Percentiles rank a stretch among this genome's conserved stretches.
These are phyloP conservation scores for Cryptomeria japonica DNA, from an alignment of 75 land plant species.

Conservation along the genomic window DNA sequence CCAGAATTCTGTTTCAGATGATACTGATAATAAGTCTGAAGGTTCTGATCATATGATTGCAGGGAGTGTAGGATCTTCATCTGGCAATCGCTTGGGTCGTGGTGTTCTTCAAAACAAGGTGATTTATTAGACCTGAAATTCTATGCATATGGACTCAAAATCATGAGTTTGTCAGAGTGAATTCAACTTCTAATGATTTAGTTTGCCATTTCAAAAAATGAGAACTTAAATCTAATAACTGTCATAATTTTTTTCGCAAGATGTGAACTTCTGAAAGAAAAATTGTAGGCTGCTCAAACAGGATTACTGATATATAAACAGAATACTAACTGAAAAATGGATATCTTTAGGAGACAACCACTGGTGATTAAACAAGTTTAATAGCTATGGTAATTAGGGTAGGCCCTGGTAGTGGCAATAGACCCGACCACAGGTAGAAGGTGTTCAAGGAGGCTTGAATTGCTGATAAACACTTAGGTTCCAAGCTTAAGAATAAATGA, in stretches of 20 bases:
- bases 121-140: background rate
- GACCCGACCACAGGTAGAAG: no score
- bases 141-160: conserved; percentile 10
- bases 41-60: conserved; percentile 36
- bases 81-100: conserved; percentile 29
- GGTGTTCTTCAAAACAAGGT: conserved; percentile 27
- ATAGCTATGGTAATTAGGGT: no score
- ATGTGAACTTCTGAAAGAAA: background rate
- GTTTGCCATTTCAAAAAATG: background rate
- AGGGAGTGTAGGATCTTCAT: conserved; percentile 40
- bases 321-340: background rate
- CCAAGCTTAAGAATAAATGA: no score
- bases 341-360: no score
- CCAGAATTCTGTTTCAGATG: conserved; percentile 31
- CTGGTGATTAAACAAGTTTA: no score
- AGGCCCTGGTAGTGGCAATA: no score
- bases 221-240: background rate
- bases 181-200: background rate
- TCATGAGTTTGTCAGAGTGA: background rate
- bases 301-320: background rate
- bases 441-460: no score
- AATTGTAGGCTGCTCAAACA: background rate
- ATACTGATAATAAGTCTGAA: conserved; percentile 36
- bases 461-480: no score
- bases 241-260: background rate